Evolutionary conservation across 768 basidiomycete genomes (phyloP).

Genomic region (Cytidiella melzeri): DNA sequence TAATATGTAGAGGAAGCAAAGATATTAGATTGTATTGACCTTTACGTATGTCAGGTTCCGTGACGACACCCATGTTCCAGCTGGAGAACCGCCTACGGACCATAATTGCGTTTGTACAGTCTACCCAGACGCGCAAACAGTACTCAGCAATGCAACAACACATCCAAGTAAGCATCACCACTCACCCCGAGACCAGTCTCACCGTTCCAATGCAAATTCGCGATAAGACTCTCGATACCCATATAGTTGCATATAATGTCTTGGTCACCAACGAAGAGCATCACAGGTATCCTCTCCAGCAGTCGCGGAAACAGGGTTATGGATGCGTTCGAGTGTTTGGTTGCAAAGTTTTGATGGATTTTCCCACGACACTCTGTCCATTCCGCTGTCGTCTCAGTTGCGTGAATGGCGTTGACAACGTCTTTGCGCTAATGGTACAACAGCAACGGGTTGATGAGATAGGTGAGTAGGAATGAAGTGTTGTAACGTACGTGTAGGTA

Average conservation of each 20-base stretch:
- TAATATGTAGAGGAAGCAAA: not conserved
- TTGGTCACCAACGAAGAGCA: slow-evolving; percentile 93
- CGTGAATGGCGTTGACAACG: slow-evolving; percentile 82
- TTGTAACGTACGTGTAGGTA: slow-evolving; percentile 77
- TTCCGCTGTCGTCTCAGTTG: slow-evolving; percentile 60
- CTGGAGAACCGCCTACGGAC: slow-evolving; percentile 67
- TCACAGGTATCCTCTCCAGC: slow-evolving; percentile 72
- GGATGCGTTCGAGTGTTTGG: slow-evolving; percentile 54
- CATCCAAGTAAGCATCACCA: slow-evolving; percentile 11
- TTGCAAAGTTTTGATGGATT: slow-evolving; percentile 58
- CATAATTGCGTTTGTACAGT: slow-evolving; percentile 66
- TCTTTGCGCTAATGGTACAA: slow-evolving; percentile 54
- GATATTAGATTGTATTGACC: too few relatives aligned
- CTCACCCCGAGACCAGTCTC: slow-evolving; percentile 77
- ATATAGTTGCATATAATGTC: slow-evolving; percentile 96
- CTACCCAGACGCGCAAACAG: slow-evolving; percentile 29
- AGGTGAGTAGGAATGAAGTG: too few relatives aligned
- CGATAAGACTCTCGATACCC: slow-evolving; percentile 83
- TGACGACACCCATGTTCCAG: slow-evolving; percentile 87
- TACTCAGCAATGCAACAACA: not conserved
- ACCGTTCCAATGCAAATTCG: slow-evolving; percentile 81
- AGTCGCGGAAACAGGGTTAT: slow-evolving; percentile 74
- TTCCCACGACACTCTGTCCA: slow-evolving; percentile 84
- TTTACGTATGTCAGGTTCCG: slow-evolving; percentile 93
- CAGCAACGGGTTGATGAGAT: not conserved